Base-by-base conservation (phyloP, 352 stramenopile species). In the Globisporangium radiosum region DNA sequence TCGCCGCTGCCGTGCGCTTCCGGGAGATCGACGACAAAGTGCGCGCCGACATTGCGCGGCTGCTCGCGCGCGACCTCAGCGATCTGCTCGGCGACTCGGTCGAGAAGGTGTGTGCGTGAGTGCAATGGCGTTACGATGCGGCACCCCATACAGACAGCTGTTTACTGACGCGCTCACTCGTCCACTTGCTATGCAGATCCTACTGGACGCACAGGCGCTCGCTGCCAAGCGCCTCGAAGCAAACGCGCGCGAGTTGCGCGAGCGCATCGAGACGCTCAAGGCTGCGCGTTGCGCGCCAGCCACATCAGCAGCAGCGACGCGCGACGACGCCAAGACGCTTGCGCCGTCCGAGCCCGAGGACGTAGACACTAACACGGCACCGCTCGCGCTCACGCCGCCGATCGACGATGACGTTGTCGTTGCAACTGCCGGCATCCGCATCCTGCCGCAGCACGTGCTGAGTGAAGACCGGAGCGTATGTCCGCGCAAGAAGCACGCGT, bases 1-100 rank as follows among this genome's bases (percentile, higher is more conserved):
- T 85, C 48, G 76, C 73, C 14, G 80, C 82, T 3, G 60, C 66
- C n/a, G 54, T 66, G 38, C 80, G 82, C 9, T 90, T 87, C 60
- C 64, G 76, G 49, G 80, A 87, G 43, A 70, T 92, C 7, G 78
- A 92, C n/a, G 59, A 63, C 9, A 72, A 81, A 43, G 64, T 88
- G 9, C 63, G 75, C 40, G 62, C 59, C 2, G 70, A 90, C 15
- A 75, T 87, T 56, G 50, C 57, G n/a, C 56, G 65, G 14, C 49
- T 86, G 15, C 40, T 88, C 3, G 58, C 63, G 0, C 71, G 76
- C 39, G 67, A 83, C 49, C 56, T 84, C 36, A 25, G 60, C 1
- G 62, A 74, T 10, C 60, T 81, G 10, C 56, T 76, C 33, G 65
- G 53, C 4, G 53, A 70, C 37, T 62, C 69, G 8, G 70, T 83